Base-by-base conservation (phyloP, 345 rosid species). In the Euphorbia tirucalli region DNA sequence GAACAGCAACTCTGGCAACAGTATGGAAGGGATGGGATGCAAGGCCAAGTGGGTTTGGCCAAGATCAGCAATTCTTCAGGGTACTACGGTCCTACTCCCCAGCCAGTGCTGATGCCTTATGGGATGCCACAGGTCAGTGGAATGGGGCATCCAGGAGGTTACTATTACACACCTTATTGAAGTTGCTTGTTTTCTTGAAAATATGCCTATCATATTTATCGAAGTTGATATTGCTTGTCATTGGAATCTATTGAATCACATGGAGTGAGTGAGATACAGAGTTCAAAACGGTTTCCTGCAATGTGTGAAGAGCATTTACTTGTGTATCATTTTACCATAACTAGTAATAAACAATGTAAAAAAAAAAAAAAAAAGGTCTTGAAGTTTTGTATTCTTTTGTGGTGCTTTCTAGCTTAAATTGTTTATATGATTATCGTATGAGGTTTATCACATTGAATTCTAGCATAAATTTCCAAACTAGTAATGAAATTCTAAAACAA, bases 1-100 rank as follows among this genome's bases (percentile, higher is more conserved):
- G 81, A 77, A 28, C 81, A 73, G 70, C 66, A 68, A 60, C 55
- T 73, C 10, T 78, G 77, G 81, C 62, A 72, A 48, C 77, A 78
- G 8, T 78, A 78, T 63, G 77, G 76, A 19, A 65, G 50, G 24
- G 66, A 76, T 32, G 80, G 80, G 25, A 61, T 77, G 73, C 80
- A 62, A 32, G 77, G 80, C 14, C 80, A 77, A 67, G 21, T 44
- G 30, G 67, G 69, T 59, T 28, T 77, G 68, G 28, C 69, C 27
- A 66, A 71, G 55, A 68, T 60, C 21, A 63, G 55, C 28, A 76
- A 65, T 19, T 59, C 70, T 61, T 41, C 73, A 22, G 74, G 69
- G 25, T 61, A 50, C 64, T 54, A 67, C 24, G 30, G 55, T 32
- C 43, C 64, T 37, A 16, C 0, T 65, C 48, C 68, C 31, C 74